A percentile compares a stretch with the other conserved stretches of the same genome.
Conservation (phyloP, 1,284 basidiomycete species). For the Boletus calvinii region DNA sequence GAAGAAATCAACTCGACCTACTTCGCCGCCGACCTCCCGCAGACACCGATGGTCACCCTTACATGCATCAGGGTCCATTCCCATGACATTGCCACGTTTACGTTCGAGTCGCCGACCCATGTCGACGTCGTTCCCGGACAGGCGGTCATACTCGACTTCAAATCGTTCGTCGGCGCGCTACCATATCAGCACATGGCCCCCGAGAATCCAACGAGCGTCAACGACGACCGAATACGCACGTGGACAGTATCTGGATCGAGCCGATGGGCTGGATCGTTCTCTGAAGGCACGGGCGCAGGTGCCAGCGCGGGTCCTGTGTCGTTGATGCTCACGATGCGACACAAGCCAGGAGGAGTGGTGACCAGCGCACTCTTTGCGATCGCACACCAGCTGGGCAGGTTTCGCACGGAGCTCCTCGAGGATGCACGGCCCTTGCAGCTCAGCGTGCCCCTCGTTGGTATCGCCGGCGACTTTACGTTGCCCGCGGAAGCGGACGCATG, state of each 20-base stretch:
- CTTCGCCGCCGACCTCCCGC: constrained; percentile 20
- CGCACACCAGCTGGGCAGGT: constrained; percentile 38
- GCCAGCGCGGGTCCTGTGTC: background rate
- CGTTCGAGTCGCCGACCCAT: constrained; percentile 41
- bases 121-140: constrained; percentile 50
- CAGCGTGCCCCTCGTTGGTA: constrained; percentile 36
- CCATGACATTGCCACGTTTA: constrained; percentile 54
- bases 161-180: constrained; percentile 45
- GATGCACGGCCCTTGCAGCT: constrained; percentile 38
- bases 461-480: constrained; percentile 40
- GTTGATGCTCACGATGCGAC: constrained; percentile 26
- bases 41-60: constrained; percentile 35
- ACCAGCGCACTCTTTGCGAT: constrained; percentile 54
- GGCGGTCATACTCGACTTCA: constrained; percentile 54
- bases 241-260: constrained; percentile 54
- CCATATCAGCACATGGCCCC: constrained; percentile 55
- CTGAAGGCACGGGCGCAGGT: background rate
- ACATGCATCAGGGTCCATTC: constrained; percentile 43
- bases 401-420: constrained; percentile 39
- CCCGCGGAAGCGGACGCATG: background rate
- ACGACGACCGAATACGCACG: constrained; percentile 64
- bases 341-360: constrained; percentile 49
- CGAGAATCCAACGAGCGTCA: constrained; percentile 45
- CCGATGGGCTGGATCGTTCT: constrained; percentile 14
- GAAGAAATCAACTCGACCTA: constrained; percentile 43